Base-by-base conservation (phyloP, 768 basidiomycete species). In the Collybiopsis confluens region DNA sequence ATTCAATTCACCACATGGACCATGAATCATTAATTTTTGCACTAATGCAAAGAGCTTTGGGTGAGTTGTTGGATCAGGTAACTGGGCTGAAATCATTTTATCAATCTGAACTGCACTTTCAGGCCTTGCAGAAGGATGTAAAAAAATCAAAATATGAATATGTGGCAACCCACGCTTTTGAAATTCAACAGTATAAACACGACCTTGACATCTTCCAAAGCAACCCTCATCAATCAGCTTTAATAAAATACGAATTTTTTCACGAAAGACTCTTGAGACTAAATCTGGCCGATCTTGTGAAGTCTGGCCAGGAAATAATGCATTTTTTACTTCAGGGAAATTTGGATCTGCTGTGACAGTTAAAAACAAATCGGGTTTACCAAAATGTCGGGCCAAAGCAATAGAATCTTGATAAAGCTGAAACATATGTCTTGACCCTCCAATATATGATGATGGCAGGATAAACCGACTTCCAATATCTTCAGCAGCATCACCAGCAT, bases 151-250 rank as follows among this genome's bases (percentile, higher is more conserved):
- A 4, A 74, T 64, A 61, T 81, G 80, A 56, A 77, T 73, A 54
- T 82, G 79, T 30, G 78, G 79, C 0, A 82, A 70, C 0, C 81
- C 79, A 1, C 73, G 61, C 50, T 81, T 82, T 59, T 83, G 81
- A 58, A 81, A 83, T 56, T 85, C 78, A 47, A 81, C 80, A 9
- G 72, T 74, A 52, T 79, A 75, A 0, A 81, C 70, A 43, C 72
- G 62, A 0, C 74, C 80, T 11, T 68, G 70, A 1, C 64, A 49
- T 0, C 56, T 16, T 1, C 81, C 79, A 66, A 79, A 75, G 30
- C 45, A 45, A 33, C 76, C 70, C 40, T 73, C 21, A 33, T 68
- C 64, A 15, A 82, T 70, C 27, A 66, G 64, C 3, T 73, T 54
- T 0, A 78, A 20, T 0, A 80, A 43, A 0, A 68, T 71, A 3